Conservation (phyloP, 2,329 filamentous ascomycete genomes). For the Drechslera avenae region DNA sequence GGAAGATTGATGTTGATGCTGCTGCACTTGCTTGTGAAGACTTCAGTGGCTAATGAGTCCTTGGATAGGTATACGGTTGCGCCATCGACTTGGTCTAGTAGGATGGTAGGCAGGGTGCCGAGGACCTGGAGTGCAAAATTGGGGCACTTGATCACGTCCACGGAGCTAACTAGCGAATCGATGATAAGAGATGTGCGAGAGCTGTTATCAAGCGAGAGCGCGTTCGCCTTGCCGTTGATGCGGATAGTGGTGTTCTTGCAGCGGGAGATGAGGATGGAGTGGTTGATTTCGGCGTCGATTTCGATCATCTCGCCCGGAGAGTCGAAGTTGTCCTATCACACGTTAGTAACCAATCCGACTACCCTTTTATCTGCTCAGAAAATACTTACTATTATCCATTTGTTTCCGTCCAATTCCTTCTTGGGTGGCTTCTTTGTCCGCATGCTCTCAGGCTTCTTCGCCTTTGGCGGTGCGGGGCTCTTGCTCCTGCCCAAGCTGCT, state of each 20-base stretch:
- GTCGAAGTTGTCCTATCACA: slow-evolving; percentile 79
- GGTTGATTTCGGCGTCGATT: slow-evolving; percentile 79
- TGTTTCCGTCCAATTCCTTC: slow-evolving; percentile 68
- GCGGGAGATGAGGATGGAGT: slow-evolving; percentile 89
- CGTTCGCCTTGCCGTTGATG: slow-evolving; percentile 91
- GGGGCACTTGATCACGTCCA: slow-evolving; percentile 93
- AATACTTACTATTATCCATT: slow-evolving; percentile 73
- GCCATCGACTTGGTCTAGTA: slow-evolving; percentile 92
- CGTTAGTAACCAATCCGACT: slow-evolving; percentile 4
- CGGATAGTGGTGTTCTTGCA: slow-evolving; percentile 92
- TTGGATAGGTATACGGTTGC: slow-evolving; percentile 85
- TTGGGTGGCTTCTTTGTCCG: slow-evolving; percentile 55
- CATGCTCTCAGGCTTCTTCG: slow-evolving; percentile 60
- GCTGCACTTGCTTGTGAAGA: slow-evolving; percentile 88
- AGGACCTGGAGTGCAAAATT: slow-evolving; percentile 95
- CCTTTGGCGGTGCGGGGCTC: slow-evolving; percentile 79
- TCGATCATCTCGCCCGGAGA: slow-evolving; percentile 73
- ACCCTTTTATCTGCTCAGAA: slow-evolving; percentile 47
- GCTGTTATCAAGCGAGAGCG: slow-evolving; percentile 94
- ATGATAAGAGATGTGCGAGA: slow-evolving; percentile 82
- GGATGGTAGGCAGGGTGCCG: slow-evolving; percentile 81
- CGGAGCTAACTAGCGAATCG: slow-evolving; percentile 84
- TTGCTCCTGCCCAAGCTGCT: slow-evolving; percentile 64
- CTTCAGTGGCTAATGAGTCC: slow-evolving; percentile 75
- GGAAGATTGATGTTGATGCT: slow-evolving; percentile 86